Percentiles rank a stretch among this genome's conserved stretches.
phyloP scores from a whole-genome alignment of 139 green algal genomes.

The Klebsormidium nitens region DNA sequence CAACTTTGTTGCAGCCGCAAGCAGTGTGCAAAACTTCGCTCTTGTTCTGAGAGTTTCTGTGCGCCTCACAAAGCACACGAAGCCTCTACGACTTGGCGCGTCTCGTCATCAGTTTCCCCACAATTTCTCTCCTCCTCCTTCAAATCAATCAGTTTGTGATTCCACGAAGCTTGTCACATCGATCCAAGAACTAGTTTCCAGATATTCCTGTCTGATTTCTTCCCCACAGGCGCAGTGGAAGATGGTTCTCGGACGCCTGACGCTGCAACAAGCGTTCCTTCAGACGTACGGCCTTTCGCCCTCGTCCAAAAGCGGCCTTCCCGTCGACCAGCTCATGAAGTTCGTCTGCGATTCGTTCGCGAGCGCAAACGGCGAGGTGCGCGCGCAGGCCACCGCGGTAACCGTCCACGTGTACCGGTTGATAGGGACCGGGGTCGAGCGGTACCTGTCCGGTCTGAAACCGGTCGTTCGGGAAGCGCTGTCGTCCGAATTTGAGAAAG shows the following conservation, averaged over 20 bases:
- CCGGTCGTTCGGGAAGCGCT: conserved; percentile 73
- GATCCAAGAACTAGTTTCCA: too few relatives aligned
- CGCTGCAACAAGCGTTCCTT: conserved; percentile 58
- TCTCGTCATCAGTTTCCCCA: too few relatives aligned
- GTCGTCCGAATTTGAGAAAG: conserved; percentile 46
- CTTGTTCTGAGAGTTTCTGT: too few relatives aligned
- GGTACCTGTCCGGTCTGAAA: conserved; percentile 62
- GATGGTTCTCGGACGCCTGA: conserved; percentile 59
- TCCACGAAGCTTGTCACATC: too few relatives aligned
- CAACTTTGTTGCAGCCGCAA: too few relatives aligned
- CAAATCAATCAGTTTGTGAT: too few relatives aligned
- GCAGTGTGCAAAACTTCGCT: too few relatives aligned
- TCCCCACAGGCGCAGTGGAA: conserved; percentile 43
- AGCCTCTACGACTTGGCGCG: too few relatives aligned
- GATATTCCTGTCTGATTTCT: too few relatives aligned
- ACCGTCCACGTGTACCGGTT: conserved; percentile 41
- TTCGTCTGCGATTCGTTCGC: conserved; percentile 59
- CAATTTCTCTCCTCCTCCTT: too few relatives aligned
- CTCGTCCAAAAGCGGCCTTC: conserved; percentile 27
- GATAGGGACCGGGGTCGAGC: conserved; percentile 52
- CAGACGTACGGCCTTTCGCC: conserved; percentile 58
- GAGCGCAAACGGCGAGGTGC: conserved; percentile 59
- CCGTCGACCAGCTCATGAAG: conserved; percentile 48
- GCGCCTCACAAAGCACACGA: too few relatives aligned
- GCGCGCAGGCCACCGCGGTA: conserved; percentile 53